phyloP scores from a whole-genome alignment of 352 stramenopile species.

The Phytophthora pseudosyringae region DNA sequence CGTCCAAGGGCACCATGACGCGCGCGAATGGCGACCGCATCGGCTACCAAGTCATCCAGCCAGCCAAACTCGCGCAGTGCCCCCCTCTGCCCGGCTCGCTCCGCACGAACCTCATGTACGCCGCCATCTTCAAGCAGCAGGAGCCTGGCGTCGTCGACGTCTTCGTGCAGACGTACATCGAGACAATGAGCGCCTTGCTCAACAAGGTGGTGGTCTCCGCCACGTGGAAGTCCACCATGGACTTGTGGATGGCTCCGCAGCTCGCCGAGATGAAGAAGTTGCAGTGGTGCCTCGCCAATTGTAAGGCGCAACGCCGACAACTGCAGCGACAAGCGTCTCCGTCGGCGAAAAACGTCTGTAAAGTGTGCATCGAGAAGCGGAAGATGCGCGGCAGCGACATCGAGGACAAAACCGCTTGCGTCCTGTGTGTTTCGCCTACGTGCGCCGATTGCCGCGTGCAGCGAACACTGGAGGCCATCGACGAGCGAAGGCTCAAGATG shows the following conservation, averaged over 20 bases:
- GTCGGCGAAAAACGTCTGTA: conserved; percentile 23
- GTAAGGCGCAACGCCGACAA: conserved; percentile 25
- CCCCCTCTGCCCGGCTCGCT: conserved; percentile 31
- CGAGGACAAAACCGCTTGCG: conserved; percentile 25
- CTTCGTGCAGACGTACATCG: conserved; percentile 36
- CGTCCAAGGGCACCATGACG: conserved; percentile 40
- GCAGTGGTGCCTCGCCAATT: conserved; percentile 36
- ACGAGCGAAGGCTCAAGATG: conserved; percentile 25
- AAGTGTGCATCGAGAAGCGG: conserved; percentile 22
- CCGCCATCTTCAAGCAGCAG: conserved; percentile 31
- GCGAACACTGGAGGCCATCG: conserved; percentile 26
- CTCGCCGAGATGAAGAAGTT: conserved; percentile 41
- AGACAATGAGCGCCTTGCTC: conserved; percentile 21
- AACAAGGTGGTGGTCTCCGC: conserved; percentile 32
- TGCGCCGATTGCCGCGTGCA: conserved; percentile 34
- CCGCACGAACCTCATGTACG: conserved; percentile 32
- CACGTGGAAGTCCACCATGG: conserved; percentile 29
- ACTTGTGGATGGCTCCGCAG: conserved; percentile 28
- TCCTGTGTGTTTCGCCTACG: conserved; percentile 31
- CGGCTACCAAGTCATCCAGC: conserved; percentile 57
- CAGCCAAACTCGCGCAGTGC: conserved; percentile 39
- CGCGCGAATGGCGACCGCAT: conserved; percentile 40
- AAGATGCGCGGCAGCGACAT: conserved; percentile 25
- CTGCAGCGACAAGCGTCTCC: conserved; percentile 29
- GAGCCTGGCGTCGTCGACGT: conserved; percentile 34